Evolutionary conservation across 2,329 filamentous ascomycete genomes (phyloP).

Genomic region (Colletotrichum orchidophilum): DNA sequence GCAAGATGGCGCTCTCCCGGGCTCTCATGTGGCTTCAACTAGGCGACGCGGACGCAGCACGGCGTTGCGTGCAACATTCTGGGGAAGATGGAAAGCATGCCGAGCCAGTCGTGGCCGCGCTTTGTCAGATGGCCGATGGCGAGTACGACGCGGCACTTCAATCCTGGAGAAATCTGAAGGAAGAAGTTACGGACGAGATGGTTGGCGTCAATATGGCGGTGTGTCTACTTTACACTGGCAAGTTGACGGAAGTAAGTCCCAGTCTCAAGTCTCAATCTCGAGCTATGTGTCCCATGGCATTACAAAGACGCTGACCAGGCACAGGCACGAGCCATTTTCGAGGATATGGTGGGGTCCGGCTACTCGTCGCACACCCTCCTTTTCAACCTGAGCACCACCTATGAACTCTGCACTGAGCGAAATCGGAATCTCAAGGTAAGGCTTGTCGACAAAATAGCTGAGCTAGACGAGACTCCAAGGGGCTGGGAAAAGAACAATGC

Average conservation of each 20-base stretch:
- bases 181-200: constrained; percentile 68
- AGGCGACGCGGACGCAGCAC: constrained; percentile 78
- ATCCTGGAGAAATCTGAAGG: constrained; percentile 65
- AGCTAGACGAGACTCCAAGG: constrained; percentile 60
- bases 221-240: constrained; percentile 82
- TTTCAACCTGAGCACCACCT: constrained; percentile 91
- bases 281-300: background rate
- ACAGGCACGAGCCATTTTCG: constrained; percentile 73
- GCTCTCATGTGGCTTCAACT: constrained; percentile 81
- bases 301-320: constrained; percentile 36
- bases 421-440: constrained; percentile 74
- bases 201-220: constrained; percentile 85
- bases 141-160: constrained; percentile 71
- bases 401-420: constrained; percentile 88
- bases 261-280: background rate
- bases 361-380: constrained; percentile 80
- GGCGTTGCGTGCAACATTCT: constrained; percentile 55
- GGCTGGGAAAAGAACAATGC: constrained; percentile 78
- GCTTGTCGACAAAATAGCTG: constrained; percentile 76
- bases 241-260: constrained; percentile 71
- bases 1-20: constrained; percentile 57
- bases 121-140: constrained; percentile 82
- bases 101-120: constrained; percentile 67
- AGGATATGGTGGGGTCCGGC: constrained; percentile 69
- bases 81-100: constrained; percentile 43